Percentiles rank a stretch among this genome's conserved stretches.
phyloP scores from a whole-genome alignment of 2,329 filamentous ascomycete species.

The Tricladium varicosporioides region DNA sequence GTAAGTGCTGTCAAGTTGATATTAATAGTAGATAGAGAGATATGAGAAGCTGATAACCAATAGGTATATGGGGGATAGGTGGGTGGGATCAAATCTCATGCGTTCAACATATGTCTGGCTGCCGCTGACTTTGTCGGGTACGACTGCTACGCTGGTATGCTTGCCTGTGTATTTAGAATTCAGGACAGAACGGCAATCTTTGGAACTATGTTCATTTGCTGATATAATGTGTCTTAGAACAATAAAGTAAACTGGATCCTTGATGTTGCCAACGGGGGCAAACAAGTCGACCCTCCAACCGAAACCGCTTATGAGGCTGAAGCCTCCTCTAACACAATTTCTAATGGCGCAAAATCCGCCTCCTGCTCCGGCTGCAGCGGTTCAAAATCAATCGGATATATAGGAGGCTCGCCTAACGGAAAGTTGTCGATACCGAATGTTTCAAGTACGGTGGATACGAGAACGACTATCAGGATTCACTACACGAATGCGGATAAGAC shows the following conservation, averaged over 20 bases:
- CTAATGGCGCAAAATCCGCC: conserved; percentile 44
- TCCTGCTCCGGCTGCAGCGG: conserved; percentile 53
- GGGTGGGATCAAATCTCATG: conserved; percentile 58
- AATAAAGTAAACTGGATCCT: conserved; percentile 56
- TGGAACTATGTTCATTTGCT: no score
- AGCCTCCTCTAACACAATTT: conserved; percentile 38
- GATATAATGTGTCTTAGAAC: conserved; percentile 24
- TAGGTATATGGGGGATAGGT: conserved; percentile 68
- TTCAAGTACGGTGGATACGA: conserved; percentile 41
- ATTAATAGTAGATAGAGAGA: neutral
- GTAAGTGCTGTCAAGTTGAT: conserved; percentile 15
- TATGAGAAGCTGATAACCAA: neutral
- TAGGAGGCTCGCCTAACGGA: conserved; percentile 48
- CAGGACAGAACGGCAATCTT: no score
- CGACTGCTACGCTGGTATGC: conserved; percentile 44
- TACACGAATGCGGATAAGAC: conserved; percentile 54
- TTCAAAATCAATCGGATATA: conserved; percentile 49
- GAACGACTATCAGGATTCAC: conserved; percentile 52
- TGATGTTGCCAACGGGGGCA: conserved; percentile 40
- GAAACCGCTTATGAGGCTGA: conserved; percentile 54
- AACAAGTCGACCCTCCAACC: conserved; percentile 42
- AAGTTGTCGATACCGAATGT: conserved; percentile 48
- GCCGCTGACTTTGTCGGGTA: conserved; percentile 53
- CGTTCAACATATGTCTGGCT: conserved; percentile 65
- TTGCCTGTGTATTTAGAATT: neutral